phyloP scores from a whole-genome alignment of 306 rosid genomes.

The Inga leiocalycina region DNA sequence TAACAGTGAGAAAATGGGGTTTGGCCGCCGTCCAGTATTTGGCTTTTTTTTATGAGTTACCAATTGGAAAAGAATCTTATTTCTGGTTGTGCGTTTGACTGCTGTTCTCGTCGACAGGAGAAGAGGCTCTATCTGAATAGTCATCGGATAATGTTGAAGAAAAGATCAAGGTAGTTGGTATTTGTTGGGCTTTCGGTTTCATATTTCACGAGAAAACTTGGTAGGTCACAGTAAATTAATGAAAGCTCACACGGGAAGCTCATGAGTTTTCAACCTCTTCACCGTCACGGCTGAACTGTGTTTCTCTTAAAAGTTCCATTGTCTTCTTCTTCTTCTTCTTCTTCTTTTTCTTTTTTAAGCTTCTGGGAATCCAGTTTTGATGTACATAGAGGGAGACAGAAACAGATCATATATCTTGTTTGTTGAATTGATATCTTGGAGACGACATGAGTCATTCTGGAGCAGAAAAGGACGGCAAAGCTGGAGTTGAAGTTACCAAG shows the following conservation, averaged over 20 bases:
- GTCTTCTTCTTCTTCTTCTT: too few relatives aligned
- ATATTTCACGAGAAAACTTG: conserved; percentile 48
- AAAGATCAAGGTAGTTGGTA: conserved; percentile 16
- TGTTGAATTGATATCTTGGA: conserved; percentile 29
- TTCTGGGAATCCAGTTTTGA: conserved; percentile 28
- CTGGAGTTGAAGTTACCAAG: conserved; percentile 50
- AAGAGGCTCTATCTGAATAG: background rate
- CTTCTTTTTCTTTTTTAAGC: background rate
- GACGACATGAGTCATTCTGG: conserved; percentile 53
- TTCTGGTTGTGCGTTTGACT: conserved; percentile 23
- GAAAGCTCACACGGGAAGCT: conserved; percentile 28
- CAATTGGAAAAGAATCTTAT: background rate
- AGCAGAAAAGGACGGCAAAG: conserved; percentile 37
- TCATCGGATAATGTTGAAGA: conserved; percentile 12
- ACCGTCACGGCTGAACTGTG: conserved; percentile 16
- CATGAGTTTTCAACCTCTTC: conserved; percentile 42
- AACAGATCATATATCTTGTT: conserved; percentile 9
- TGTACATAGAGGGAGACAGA: conserved; percentile 35
- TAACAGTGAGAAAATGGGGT: background rate
- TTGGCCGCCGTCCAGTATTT: background rate
- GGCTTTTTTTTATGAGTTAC: background rate
- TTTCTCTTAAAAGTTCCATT: conserved; percentile 30
- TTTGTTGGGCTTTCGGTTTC: conserved; percentile 37
- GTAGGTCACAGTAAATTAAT: conserved; percentile 43
- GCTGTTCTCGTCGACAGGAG: background rate